phyloP scores from a whole-genome alignment of 2,329 filamentous ascomycete genomes.

The Penicillium frequentans region DNA sequence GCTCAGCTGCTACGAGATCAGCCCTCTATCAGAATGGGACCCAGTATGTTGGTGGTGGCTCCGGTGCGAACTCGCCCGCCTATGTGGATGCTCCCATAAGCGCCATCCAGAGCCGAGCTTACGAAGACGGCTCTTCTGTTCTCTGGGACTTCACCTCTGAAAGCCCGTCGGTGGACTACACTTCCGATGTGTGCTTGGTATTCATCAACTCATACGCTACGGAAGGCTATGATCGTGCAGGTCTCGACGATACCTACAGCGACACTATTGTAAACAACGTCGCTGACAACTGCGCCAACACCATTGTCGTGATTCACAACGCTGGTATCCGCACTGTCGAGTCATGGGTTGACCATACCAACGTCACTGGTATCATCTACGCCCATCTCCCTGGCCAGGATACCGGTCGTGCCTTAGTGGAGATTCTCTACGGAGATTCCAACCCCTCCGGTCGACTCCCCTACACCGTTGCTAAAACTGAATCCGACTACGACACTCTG shows the following conservation, averaged over 20 bases:
- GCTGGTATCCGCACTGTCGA: constrained; percentile 34
- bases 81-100: constrained; percentile 56
- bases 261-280: constrained; percentile 60
- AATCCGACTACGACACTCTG: constrained; percentile 54
- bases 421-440: constrained; percentile 58
- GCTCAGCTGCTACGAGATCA: background rate
- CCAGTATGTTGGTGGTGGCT: constrained; percentile 48
- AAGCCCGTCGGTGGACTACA: constrained; percentile 17
- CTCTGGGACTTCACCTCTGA: constrained; percentile 21
- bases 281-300: constrained; percentile 42
- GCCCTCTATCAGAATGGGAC: constrained; percentile 41
- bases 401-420: constrained; percentile 56
- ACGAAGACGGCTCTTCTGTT: constrained; percentile 52
- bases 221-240: constrained; percentile 39
- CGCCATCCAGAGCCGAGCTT: constrained; percentile 53
- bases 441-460: constrained; percentile 61
- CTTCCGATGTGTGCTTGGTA: constrained; percentile 46
- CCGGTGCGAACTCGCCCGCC: constrained; percentile 50
- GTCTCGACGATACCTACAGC: constrained; percentile 42
- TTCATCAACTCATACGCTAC: constrained; percentile 57
- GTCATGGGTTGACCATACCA: constrained; percentile 61
- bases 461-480: constrained; percentile 61
- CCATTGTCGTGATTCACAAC: constrained; percentile 7
- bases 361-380: constrained; percentile 64
- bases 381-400: constrained; percentile 67